phyloP scores from a whole-genome alignment of 345 rosid genomes.

The Salix dunnii region DNA sequence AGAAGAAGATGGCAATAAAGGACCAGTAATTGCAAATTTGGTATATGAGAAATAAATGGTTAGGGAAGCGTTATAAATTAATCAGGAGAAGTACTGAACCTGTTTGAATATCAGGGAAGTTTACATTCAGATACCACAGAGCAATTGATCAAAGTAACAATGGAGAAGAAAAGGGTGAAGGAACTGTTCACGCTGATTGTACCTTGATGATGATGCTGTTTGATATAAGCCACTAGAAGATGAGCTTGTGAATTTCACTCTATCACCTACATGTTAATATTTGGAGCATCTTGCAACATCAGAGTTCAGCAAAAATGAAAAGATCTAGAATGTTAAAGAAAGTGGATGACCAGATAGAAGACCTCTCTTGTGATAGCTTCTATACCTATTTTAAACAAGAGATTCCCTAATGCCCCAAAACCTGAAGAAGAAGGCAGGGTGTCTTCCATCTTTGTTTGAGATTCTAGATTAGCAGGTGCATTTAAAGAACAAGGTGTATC shows the following conservation, averaged over 20 bases:
- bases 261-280: constrained; percentile 56
- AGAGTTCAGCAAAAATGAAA: constrained; percentile 15
- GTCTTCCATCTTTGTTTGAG: constrained; percentile 58
- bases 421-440: constrained; percentile 46
- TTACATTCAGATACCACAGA: background rate
- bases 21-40: background rate
- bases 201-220: constrained; percentile 58
- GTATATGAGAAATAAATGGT: background rate
- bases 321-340: constrained; percentile 5
- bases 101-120: background rate
- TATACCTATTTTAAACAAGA: constrained; percentile 64
- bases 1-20: background rate
- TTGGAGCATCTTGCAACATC: background rate
- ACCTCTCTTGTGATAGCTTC: constrained; percentile 7
- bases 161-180: background rate
- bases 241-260: constrained; percentile 52
- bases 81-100: constrained; percentile 4
- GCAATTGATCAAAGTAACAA: background rate
- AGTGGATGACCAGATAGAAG: background rate
- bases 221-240: constrained; percentile 47
- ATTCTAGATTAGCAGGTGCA: constrained; percentile 50
- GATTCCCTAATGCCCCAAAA: constrained; percentile 45
- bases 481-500: constrained; percentile 53
- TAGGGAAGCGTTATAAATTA: background rate
- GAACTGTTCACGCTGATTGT: background rate